Evolutionary conservation across 2,329 filamentous ascomycete species (phyloP).

Genomic region (Microdochium paspali): DNA sequence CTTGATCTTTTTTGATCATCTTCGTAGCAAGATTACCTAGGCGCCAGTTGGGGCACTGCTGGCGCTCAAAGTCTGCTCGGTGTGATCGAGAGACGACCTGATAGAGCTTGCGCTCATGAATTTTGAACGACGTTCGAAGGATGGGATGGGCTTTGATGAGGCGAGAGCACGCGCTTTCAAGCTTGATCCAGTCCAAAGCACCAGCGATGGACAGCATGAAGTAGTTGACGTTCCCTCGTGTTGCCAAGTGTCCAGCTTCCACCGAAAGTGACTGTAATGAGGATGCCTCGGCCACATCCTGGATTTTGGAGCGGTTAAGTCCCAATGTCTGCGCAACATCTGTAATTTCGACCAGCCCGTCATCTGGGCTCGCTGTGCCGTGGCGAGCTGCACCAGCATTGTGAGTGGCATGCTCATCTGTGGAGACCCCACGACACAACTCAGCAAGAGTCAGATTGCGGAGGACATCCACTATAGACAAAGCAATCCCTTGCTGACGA

Average conservation of each 20-base stretch:
- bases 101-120: slow-evolving; percentile 34
- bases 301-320: slow-evolving; percentile 29
- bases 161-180: slow-evolving; percentile 35
- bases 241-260: slow-evolving; percentile 35
- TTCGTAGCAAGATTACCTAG: slow-evolving; percentile 28
- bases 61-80: slow-evolving; percentile 31
- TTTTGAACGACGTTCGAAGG: slow-evolving; percentile 43
- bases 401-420: slow-evolving; percentile 10
- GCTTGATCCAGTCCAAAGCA: slow-evolving; percentile 26
- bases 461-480: slow-evolving; percentile 33
- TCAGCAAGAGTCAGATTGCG: slow-evolving; percentile 31
- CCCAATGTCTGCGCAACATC: slow-evolving; percentile 34
- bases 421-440: slow-evolving; percentile 25
- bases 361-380: slow-evolving; percentile 10
- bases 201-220: slow-evolving; percentile 38
- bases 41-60: slow-evolving; percentile 28
- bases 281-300: slow-evolving; percentile 38
- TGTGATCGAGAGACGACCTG: slow-evolving; percentile 36
- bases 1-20: slow-evolving; percentile 32
- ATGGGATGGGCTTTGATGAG: slow-evolving; percentile 37
- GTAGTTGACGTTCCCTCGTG: slow-evolving; percentile 35
- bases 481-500: slow-evolving; percentile 28
- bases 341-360: slow-evolving; percentile 27
- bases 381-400: slow-evolving; percentile 3
- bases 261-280: slow-evolving; percentile 36